Conservation (phyloP, 2,329 filamentous ascomycete species). For the Endoconidiophora polonica region DNA sequence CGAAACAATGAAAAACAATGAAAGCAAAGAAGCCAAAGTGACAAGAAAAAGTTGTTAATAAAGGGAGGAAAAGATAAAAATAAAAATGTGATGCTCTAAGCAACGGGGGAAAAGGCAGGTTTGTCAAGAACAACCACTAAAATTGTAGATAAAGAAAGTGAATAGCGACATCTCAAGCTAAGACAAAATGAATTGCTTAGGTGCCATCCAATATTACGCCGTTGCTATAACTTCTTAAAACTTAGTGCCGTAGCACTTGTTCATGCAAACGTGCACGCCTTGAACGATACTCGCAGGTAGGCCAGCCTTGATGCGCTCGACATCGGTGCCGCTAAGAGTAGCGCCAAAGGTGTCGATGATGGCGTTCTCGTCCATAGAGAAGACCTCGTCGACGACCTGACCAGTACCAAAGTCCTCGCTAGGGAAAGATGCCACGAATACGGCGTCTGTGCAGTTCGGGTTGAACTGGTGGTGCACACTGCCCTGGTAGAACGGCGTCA, state of each 20-base stretch:
- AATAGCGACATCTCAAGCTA: too few relatives aligned
- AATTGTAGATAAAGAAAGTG: too few relatives aligned
- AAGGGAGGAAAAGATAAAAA: too few relatives aligned
- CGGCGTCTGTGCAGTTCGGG: conserved; percentile 32
- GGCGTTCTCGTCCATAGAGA: conserved; percentile 29
- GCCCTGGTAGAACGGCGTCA: conserved; percentile 38
- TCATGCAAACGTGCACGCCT: conserved; percentile 36
- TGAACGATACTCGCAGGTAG: conserved; percentile 31
- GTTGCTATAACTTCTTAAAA: neutral
- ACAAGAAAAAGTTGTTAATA: too few relatives aligned
- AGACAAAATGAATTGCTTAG: too few relatives aligned
- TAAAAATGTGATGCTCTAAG: too few relatives aligned
- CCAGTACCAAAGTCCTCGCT: conserved; percentile 35
- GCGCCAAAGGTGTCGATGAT: conserved; percentile 31
- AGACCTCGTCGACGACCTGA: conserved; percentile 32
- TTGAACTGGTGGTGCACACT: conserved; percentile 40
- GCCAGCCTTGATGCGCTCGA: conserved; percentile 25
- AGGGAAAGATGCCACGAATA: conserved; percentile 33
- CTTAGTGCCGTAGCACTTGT: conserved; percentile 23
- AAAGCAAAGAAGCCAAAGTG: neutral
- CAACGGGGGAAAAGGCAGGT: too few relatives aligned
- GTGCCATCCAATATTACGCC: neutral
- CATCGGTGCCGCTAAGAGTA: conserved; percentile 28
- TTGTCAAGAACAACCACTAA: too few relatives aligned
- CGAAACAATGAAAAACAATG: neutral